A percentile compares a stretch with the other conserved stretches of the same genome.
phyloP scores from a whole-genome alignment of 2,329 filamentous ascomycete genomes.

The Exophiala oligosperma region DNA sequence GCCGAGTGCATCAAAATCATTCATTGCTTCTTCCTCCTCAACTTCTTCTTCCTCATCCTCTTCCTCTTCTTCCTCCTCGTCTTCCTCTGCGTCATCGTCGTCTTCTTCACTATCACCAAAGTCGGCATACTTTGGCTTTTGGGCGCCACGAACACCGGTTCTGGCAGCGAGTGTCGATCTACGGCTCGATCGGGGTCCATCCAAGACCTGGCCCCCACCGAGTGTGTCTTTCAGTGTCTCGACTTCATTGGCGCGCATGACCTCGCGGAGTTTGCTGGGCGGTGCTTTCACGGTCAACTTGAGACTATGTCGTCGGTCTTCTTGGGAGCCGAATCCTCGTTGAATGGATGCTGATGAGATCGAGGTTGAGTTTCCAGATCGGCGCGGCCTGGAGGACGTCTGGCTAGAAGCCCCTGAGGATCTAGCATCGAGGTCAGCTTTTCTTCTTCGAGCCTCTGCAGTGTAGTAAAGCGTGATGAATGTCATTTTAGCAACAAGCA shows the following conservation, averaged over 20 bases:
- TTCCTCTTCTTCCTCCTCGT: conserved; percentile 35
- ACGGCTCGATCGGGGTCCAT: conserved; percentile 47
- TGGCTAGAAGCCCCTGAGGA: conserved; percentile 22
- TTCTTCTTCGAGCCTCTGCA: not conserved
- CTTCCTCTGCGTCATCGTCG: conserved; percentile 42
- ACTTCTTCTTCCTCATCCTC: conserved; percentile 30
- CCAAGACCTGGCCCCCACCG: conserved; percentile 46
- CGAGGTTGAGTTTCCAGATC: conserved; percentile 31
- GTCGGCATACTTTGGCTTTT: conserved; percentile 40
- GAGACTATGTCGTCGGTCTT: conserved; percentile 43
- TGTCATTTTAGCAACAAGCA: conserved; percentile 12
- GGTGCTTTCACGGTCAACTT: conserved; percentile 52
- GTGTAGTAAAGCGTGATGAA: conserved; percentile 21
- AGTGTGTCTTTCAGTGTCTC: conserved; percentile 43
- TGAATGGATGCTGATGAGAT: conserved; percentile 20
- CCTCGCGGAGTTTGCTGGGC: conserved; percentile 50
- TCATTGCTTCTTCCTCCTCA: conserved; percentile 27
- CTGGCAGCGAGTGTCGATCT: conserved; percentile 24
- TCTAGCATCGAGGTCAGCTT: conserved; percentile 21
- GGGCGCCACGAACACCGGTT: conserved; percentile 37
- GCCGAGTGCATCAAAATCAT: conserved; percentile 32
- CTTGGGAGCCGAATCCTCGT: conserved; percentile 22
- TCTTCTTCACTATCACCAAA: conserved; percentile 42
- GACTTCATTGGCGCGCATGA: conserved; percentile 35
- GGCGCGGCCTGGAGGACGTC: conserved; percentile 37